A percentile compares a stretch with the other conserved stretches of the same genome.
Conservation (phyloP, 257 asterid genomes). For the Lavandula angustifolia region DNA sequence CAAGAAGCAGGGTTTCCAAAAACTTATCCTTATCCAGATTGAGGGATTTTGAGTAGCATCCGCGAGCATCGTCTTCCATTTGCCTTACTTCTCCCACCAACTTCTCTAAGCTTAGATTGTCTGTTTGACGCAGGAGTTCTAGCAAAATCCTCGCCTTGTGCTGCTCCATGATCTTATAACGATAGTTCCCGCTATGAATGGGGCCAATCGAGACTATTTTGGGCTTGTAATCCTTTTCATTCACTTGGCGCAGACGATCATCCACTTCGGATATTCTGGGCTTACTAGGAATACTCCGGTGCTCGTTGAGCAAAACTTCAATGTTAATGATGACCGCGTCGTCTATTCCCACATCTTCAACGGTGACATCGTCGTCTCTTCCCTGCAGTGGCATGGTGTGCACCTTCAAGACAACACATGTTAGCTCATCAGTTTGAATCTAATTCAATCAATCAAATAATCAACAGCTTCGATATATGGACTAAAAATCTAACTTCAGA, state of each 20-base stretch:
- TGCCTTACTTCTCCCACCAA: slow-evolving; percentile 8
- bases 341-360: neutral
- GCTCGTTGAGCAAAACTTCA: neutral
- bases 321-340: neutral
- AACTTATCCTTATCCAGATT: slow-evolving; percentile 13
- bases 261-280: slow-evolving; percentile 28
- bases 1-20: slow-evolving; percentile 39
- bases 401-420: neutral
- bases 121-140: slow-evolving; percentile 25
- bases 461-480: too few species aligned
- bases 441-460: too few species aligned
- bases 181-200: slow-evolving; percentile 27
- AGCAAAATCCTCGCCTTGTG: slow-evolving; percentile 35
- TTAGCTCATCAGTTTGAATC: too few species aligned
- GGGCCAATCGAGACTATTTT: slow-evolving; percentile 42
- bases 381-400: too few species aligned
- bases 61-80: slow-evolving; percentile 6
- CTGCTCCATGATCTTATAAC: slow-evolving; percentile 33
- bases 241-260: slow-evolving; percentile 27
- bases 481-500: too few species aligned
- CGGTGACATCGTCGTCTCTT: too few species aligned
- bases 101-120: neutral
- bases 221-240: slow-evolving; percentile 43
- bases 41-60: slow-evolving; percentile 32
- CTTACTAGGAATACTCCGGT: neutral